Conservation (phyloP, 2,329 filamentous ascomycete species). For the Ophiognomonia clavigignenti-juglandacearum region DNA sequence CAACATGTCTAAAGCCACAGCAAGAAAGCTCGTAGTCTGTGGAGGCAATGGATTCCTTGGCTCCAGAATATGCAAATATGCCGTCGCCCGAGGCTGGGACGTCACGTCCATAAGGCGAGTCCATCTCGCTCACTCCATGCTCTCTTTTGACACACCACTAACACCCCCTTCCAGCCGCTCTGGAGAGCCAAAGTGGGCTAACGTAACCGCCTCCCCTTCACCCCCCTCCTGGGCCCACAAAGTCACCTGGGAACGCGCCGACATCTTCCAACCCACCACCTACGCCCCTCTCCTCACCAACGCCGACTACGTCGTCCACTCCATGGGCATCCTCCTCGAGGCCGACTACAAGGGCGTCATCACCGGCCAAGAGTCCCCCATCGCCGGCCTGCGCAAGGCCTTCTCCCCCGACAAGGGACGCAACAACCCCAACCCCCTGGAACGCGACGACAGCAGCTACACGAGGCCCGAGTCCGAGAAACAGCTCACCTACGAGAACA, state of each 20-base stretch:
- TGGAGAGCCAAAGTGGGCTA: conserved; percentile 80
- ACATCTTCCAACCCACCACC: conserved; percentile 76
- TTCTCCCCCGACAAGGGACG: conserved; percentile 65
- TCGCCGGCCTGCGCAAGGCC: conserved; percentile 71
- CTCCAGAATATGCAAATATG: conserved; percentile 84
- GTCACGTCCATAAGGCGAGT: conserved; percentile 85
- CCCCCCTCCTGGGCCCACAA: conserved; percentile 76
- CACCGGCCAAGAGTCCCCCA: conserved; percentile 75
- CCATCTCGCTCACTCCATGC: neutral
- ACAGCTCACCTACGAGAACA: conserved; percentile 90
- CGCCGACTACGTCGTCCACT: conserved; percentile 85
- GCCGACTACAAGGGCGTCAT: conserved; percentile 96
- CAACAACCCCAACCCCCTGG: conserved; percentile 62
- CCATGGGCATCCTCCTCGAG: conserved; percentile 92
- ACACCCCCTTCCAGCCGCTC: conserved; percentile 61
- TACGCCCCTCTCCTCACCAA: conserved; percentile 73
- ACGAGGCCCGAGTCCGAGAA: conserved; percentile 62
- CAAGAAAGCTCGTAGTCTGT: conserved; percentile 82
- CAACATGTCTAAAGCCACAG: conserved; percentile 45
- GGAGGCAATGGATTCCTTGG: conserved; percentile 93
- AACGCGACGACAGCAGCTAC: conserved; percentile 54
- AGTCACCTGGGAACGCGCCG: conserved; percentile 82
- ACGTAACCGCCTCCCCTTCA: conserved; percentile 64
- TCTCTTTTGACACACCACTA: neutral
- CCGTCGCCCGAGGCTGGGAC: conserved; percentile 79